These are phyloP conservation scores for Ochetophila trinervis DNA, from an alignment of 306 rosid genomes.

Conservation along the genomic window DNA sequence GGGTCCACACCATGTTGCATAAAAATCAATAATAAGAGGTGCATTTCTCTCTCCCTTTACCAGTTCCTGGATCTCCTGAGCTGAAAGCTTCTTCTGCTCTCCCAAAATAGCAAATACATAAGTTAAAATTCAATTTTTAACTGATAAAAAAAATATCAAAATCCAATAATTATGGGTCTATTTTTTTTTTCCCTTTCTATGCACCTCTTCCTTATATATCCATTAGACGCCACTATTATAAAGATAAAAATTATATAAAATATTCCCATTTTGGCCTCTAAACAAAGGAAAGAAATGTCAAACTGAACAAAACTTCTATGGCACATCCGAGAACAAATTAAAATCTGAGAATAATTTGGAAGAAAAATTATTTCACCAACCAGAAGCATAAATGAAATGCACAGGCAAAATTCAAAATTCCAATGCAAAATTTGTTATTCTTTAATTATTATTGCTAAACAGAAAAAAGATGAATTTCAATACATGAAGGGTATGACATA, in stretches of 20 bases:
- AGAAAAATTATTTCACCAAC: background rate
- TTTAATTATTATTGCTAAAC: background rate
- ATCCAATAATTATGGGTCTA: background rate
- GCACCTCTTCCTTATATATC: background rate
- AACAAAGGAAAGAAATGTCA: no score
- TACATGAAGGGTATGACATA: constrained; percentile 19
- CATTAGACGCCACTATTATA: no score
- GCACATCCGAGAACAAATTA: no score
- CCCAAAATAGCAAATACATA: constrained; percentile 24
- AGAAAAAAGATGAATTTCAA: background rate
- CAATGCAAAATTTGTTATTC: background rate
- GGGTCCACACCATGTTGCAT: constrained; percentile 96
- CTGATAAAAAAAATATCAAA: background rate
- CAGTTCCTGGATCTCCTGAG: constrained; percentile 77
- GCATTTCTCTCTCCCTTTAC: constrained; percentile 84
- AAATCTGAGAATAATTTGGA: no score
- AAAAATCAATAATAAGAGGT: constrained; percentile 84
- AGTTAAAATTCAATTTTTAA: constrained; percentile 11
- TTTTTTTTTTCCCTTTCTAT: background rate
- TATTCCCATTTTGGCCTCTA: no score
- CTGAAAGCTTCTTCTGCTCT: constrained; percentile 76
- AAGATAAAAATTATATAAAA: no score
- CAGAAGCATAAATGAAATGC: background rate
- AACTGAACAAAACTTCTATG: no score
- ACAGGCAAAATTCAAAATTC: background rate